A percentile compares a stretch with the other conserved stretches of the same genome.
These are phyloP conservation scores for Viola odorata DNA, from an alignment of 345 rosid genomes.

Conservation along the genomic window DNA sequence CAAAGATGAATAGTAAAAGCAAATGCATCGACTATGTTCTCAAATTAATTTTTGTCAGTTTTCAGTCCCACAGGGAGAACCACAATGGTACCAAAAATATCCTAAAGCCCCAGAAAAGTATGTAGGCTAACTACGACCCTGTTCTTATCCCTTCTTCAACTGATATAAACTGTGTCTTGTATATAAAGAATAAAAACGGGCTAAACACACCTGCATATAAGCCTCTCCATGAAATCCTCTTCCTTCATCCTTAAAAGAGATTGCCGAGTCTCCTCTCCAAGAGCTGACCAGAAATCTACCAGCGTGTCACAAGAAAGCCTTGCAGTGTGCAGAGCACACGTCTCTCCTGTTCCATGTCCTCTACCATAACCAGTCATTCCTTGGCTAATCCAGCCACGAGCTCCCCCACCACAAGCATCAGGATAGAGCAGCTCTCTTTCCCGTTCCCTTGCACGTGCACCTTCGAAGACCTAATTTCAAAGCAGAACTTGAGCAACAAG, in stretches of 20 bases:
- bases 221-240: conserved; percentile 95
- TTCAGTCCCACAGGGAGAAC: neutral
- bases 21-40: neutral
- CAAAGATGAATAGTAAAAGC: neutral
- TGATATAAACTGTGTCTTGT: conserved; percentile 12
- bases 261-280: conserved; percentile 74
- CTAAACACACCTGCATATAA: conserved; percentile 65
- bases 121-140: conserved; percentile 12
- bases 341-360: conserved; percentile 88
- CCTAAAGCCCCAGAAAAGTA: conserved; percentile 17
- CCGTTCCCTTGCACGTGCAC: conserved; percentile 85
- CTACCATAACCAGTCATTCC: conserved; percentile 74
- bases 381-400: conserved; percentile 97
- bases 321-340: conserved; percentile 90
- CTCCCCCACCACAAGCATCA: conserved; percentile 98
- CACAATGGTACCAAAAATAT: conserved; percentile 1
- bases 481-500: conserved; percentile 23
- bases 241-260: conserved; percentile 95
- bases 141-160: conserved; percentile 4
- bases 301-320: conserved; percentile 87
- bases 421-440: conserved; percentile 95
- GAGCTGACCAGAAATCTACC: conserved; percentile 92
- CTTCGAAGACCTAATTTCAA: conserved; percentile 73
- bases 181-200: conserved; percentile 17
- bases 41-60: conserved; percentile 6